Conservation (phyloP, 306 rosid species). For the Benincasa hispida region DNA sequence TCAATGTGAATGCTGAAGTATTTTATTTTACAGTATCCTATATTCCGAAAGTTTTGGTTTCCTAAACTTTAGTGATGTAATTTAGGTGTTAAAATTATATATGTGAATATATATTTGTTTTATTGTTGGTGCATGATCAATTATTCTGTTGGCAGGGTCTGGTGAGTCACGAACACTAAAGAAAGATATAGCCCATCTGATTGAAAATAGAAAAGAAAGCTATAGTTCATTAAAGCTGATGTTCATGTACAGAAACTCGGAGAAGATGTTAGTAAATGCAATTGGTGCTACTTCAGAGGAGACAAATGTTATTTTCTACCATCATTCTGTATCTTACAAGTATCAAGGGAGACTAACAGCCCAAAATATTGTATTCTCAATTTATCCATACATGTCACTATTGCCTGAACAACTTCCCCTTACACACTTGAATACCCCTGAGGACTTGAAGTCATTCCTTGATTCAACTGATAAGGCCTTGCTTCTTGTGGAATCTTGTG, state of each 20-base stretch:
- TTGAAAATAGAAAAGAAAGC: constrained; percentile 17
- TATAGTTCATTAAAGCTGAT: constrained; percentile 44
- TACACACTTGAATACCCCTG: constrained; percentile 22
- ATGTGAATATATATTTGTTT: background rate
- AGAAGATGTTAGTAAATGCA: constrained; percentile 49
- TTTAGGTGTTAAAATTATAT: background rate
- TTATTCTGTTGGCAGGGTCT: constrained; percentile 42
- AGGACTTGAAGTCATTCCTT: constrained; percentile 33
- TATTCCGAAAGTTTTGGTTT: background rate
- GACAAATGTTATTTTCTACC: constrained; percentile 39
- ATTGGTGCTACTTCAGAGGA: constrained; percentile 46
- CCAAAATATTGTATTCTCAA: constrained; percentile 32
- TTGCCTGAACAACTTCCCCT: constrained; percentile 51
- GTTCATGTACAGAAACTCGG: constrained; percentile 39
- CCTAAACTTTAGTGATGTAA: background rate
- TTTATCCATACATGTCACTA: constrained; percentile 24
- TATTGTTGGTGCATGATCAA: background rate
- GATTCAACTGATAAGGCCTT: constrained; percentile 65
- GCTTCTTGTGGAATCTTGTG: constrained; percentile 74
- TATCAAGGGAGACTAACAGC: constrained; percentile 56
- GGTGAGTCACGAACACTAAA: constrained; percentile 79
- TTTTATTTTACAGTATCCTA: background rate
- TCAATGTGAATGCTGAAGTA: background rate
- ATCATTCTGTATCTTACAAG: constrained; percentile 51
- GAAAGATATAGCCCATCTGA: constrained; percentile 30